These are phyloP conservation scores for Lichtheimia ramosa DNA, from an alignment of 371 early-diverging fungal genomes.

Conservation along the genomic window DNA sequence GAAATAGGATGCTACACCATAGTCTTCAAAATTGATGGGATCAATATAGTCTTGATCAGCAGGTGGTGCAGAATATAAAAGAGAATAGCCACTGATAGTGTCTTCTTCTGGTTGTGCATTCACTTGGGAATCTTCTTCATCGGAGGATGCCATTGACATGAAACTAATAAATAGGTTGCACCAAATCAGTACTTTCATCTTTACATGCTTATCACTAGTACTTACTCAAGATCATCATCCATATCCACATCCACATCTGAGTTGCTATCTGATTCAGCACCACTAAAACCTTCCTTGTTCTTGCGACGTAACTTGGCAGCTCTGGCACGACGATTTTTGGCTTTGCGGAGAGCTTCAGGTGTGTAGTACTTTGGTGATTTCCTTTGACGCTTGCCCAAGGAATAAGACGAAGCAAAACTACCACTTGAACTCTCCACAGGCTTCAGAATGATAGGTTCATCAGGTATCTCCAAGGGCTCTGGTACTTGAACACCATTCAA, in stretches of 20 bases:
- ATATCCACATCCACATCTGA: conserved; percentile 25
- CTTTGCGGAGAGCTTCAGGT: conserved; percentile 19
- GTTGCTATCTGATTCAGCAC: conserved; percentile 16
- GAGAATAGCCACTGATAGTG: conserved; percentile 40
- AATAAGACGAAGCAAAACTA: conserved; percentile 5
- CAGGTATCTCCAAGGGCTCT: conserved; percentile 37
- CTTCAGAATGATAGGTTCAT: conserved; percentile 41
- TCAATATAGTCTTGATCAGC: conserved; percentile 41
- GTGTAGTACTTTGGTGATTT: conserved; percentile 29
- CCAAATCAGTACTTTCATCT: background rate
- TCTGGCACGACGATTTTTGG: conserved; percentile 9
- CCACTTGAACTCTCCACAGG: conserved; percentile 26
- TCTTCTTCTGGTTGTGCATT: conserved; percentile 31
- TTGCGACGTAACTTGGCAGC: conserved; percentile 17
- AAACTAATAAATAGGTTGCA: conserved; percentile 6
- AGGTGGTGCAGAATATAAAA: conserved; percentile 36
- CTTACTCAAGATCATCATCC: conserved; percentile 39
- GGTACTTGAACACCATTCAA: conserved; percentile 36
- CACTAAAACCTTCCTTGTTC: conserved; percentile 11
- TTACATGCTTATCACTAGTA: background rate
- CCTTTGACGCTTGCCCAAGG: conserved; percentile 32
- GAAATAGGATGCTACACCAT: conserved; percentile 50
- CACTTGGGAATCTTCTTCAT: conserved; percentile 19
- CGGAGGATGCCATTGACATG: conserved; percentile 23
- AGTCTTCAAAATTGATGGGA: conserved; percentile 35